phyloP scores from a whole-genome alignment of 2,329 filamentous ascomycete genomes.

The Stachybotrys echinatus region DNA sequence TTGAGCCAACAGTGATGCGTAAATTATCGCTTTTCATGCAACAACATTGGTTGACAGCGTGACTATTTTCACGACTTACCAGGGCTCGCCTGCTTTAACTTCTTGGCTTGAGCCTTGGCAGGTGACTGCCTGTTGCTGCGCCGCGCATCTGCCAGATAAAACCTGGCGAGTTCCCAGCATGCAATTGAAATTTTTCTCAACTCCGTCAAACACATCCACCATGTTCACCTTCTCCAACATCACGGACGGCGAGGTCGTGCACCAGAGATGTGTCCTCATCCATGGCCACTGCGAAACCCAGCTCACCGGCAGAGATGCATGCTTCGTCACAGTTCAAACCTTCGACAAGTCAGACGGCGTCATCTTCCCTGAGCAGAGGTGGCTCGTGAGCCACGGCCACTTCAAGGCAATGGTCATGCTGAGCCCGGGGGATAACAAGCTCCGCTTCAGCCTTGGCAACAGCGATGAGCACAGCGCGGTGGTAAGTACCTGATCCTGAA shows the following conservation, averaged over 20 bases:
- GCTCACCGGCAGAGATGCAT: background rate
- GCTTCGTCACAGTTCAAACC: conserved; percentile 5
- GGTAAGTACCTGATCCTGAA: background rate
- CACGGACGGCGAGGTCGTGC: conserved; percentile 9
- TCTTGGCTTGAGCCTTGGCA: no score
- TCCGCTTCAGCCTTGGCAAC: background rate
- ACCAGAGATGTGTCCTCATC: conserved; percentile 11
- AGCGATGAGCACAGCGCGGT: background rate
- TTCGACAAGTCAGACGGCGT: background rate
- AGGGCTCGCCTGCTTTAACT: no score
- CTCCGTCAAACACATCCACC: background rate
- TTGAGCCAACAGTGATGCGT: no score
- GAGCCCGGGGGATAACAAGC: conserved; percentile 7
- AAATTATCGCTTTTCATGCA: no score
- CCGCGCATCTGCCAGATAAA: no score
- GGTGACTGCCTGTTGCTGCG: no score
- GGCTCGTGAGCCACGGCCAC: conserved; percentile 11
- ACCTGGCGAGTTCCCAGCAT: no score
- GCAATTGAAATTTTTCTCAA: no score
- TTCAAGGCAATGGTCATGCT: conserved; percentile 11
- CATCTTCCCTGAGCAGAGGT: conserved; percentile 9
- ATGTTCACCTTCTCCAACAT: conserved; percentile 12
- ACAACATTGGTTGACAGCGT: no score
- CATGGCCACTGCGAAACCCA: conserved; percentile 6
- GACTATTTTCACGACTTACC: no score